Evolutionary conservation across 257 asterid genomes (phyloP), one percentile per base, ranked within the genome.

Genomic region (Plectranthus barbatus): DNA sequence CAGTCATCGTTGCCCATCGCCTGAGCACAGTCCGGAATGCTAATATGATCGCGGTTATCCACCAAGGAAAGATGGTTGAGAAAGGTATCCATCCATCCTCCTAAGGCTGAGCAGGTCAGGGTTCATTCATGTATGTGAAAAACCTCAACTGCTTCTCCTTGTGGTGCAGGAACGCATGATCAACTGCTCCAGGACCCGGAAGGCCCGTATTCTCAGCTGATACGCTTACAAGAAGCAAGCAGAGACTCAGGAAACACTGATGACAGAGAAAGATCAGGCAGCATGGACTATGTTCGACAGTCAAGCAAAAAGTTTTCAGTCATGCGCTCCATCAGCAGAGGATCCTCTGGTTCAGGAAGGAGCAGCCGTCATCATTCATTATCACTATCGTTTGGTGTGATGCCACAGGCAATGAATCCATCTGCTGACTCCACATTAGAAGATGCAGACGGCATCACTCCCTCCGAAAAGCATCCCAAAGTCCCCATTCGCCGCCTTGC

Each of bases 1-100:
- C 95, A 9, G 61, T 86, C 21, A 61, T 86, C 1, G 91, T 86
- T 49, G 91, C 95, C 0, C 91, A 86, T 76, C 91, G 91, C 19
- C 66, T 86, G 60, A 86, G 73, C 76, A 86, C 95, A 0, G 78
- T 83, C 5, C 77, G 85, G 55, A 83, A 86, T 73, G 95, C 91
- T 48, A 60, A 79, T 65, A 77, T 67, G 79, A 83, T 86, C 45
- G 95, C 86, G 1, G 89, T 86, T 66, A 73, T 81, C 58, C 88
- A 81, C 65, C 83, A 74, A 63, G 95, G 95, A 58, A 76, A 66
- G 62, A 39, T 83, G 68, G 86, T 78, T 44, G 91, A 86, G 37
- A 74, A 84, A 77, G 95, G 94, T 84, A 76, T 13, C 39, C 18
- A 26, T 26, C 5, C 2, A 26, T n/a, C n/a, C 3, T 36, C 24